Percentiles rank a stretch among this genome's conserved stretches.
Conservation (phyloP, 2,329 filamentous ascomycete genomes). For the Pseudogymnoascus sp. region DNA sequence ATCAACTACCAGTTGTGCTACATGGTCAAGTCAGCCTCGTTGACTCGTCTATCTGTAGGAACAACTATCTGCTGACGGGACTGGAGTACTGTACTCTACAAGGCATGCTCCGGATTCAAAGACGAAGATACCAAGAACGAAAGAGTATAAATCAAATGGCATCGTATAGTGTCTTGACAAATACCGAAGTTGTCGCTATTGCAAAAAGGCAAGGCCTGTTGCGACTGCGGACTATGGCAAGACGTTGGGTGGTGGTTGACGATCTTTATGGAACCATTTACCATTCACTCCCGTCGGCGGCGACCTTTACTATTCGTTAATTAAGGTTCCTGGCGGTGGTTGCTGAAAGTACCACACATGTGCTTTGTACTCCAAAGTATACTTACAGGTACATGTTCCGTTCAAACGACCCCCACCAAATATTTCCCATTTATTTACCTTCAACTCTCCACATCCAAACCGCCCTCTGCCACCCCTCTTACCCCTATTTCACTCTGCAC, state of each 20-base stretch:
- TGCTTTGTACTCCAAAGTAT: background rate
- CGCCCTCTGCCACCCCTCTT: background rate
- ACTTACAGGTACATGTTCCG: background rate
- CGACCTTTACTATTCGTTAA: background rate
- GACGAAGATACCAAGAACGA: background rate
- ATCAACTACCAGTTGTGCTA: conserved; percentile 5
- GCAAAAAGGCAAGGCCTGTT: conserved; percentile 1
- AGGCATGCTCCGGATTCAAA: conserved; percentile 5
- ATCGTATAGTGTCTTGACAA: background rate
- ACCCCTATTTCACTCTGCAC: background rate
- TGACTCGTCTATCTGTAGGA: background rate
- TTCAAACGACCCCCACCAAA: conserved; percentile 2
- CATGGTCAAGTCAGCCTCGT: conserved; percentile 2
- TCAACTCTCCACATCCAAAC: background rate
- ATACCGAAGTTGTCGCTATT: background rate
- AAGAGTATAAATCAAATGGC: background rate
- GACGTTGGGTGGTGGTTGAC: background rate
- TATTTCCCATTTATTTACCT: conserved; percentile 2
- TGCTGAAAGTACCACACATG: background rate
- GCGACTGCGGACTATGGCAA: background rate
- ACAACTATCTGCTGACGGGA: background rate
- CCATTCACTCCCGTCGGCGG: background rate
- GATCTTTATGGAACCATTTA: conserved; percentile 3
- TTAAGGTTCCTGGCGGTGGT: background rate
- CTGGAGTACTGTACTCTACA: background rate